Evolutionary conservation across 352 stramenopile genomes (phyloP), one percentile per base, ranked within the genome.

Genomic region (Phytophthora vignae): DNA sequence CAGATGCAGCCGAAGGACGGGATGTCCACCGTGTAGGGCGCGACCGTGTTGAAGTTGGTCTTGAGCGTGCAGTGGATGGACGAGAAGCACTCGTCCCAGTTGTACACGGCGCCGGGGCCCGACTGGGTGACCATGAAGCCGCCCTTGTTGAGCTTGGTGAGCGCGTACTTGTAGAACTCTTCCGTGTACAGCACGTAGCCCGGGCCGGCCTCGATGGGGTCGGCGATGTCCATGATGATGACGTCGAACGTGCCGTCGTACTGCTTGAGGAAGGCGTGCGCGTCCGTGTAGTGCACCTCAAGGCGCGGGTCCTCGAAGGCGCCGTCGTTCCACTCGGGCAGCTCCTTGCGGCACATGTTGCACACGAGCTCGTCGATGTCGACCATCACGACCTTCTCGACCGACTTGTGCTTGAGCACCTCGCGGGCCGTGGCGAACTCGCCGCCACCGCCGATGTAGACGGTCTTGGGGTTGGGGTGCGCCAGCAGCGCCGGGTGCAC

Each of bases 141-240:
- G 49, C 87, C 87, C 64, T 90, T 88, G 73, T 91, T 93, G 54
- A 98, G 81, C 79, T 92, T 93, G 29, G 76, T 93, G 36, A 76
- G 60, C 22, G 90, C 92, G 73, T 96, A 96, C 73, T 97, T 81
- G 87, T 99, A 99, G 78, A 99, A 98, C 72, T 92, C 85, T 55
- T 90, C 83, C 27, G 82, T 90, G 76, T 91, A 92, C 5, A 93
- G 78, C 71, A 93, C 86, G 76, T 98, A 97, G 21, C 94, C 96
- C 27, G 96, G 97, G 48, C 97, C 97, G 36, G 94, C 96, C 77
- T 98, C 95, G 60, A 98, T 97, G 48, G 92, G 91, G 79, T 98
- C 92, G 27, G 90, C 92, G 66, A 99, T 98, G 77, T 99, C 97
- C 90, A 99, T 98, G 80, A 98, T 97, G 65, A 99, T 97, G 14